These are phyloP conservation scores for Tuber microsphaerosporum DNA, from an alignment of 495 filamentous ascomycete species.

Conservation along the genomic window DNA sequence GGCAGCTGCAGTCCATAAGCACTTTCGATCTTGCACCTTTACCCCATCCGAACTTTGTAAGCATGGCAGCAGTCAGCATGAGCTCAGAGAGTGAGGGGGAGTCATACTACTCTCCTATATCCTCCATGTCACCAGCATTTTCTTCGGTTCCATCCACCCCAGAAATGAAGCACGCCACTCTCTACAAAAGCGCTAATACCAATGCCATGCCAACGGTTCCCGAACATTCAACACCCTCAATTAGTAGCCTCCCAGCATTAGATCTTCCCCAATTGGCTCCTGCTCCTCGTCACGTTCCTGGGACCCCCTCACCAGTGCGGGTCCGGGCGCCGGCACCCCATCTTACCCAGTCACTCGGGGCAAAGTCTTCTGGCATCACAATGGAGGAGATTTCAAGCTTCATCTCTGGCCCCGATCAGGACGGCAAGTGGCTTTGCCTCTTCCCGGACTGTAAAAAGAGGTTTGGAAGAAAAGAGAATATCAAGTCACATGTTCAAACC, in stretches of 20 bases:
- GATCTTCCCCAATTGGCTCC: constrained; percentile 34
- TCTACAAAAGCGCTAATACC: constrained; percentile 11
- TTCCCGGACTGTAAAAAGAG: constrained; percentile 72
- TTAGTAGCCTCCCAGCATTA: constrained; percentile 14
- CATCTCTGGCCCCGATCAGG: constrained; percentile 70
- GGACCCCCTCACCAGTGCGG: constrained; percentile 27
- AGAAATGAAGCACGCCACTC: constrained; percentile 17
- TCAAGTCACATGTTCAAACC: constrained; percentile 94
- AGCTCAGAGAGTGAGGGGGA: constrained; percentile 34
- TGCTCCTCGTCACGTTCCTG: constrained; percentile 19
- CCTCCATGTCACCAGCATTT: constrained; percentile 45
- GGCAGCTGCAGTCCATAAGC: too few species aligned
- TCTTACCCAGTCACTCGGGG: constrained; percentile 19
- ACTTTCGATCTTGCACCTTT: constrained; percentile 40
- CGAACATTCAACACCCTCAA: constrained; percentile 21
- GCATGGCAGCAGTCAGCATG: constrained; percentile 38
- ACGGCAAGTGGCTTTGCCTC: constrained; percentile 79
- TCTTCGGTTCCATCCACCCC: constrained; percentile 45
- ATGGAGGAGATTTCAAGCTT: constrained; percentile 77
- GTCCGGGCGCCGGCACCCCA: constrained; percentile 22
- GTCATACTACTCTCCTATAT: constrained; percentile 45
- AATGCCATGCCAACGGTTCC: constrained; percentile 29
- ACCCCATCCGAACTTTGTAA: constrained; percentile 38
- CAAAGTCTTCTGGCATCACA: constrained; percentile 68
- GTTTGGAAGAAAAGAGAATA: constrained; percentile 93